Percentiles rank a stretch among this genome's conserved stretches.
Conservation (phyloP, 164 flowering plant species). For the Echeveria elegans region DNA sequence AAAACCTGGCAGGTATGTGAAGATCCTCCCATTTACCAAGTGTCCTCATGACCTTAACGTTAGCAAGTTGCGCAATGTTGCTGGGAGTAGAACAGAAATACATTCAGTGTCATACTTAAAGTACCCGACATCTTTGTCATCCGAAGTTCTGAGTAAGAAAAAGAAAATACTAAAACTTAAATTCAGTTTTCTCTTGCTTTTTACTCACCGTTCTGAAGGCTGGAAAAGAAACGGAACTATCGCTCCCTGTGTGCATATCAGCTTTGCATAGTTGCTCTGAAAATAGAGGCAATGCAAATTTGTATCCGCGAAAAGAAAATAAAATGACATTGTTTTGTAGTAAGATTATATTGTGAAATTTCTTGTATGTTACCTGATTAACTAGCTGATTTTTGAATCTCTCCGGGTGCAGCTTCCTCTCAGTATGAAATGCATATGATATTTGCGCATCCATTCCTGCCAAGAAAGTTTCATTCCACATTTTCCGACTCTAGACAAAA, state of each 20-base stretch:
- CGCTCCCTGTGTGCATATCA: conserved; percentile 42
- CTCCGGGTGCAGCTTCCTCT: conserved; percentile 84
- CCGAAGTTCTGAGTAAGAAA: neutral
- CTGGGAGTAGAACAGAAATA: conserved; percentile 18
- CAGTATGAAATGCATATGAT: conserved; percentile 95
- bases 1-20: conserved; percentile 37
- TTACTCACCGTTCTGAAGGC: conserved; percentile 25
- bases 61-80: conserved; percentile 54
- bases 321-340: neutral
- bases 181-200: neutral
- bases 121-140: neutral
- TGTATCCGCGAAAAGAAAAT: neutral
- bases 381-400: conserved; percentile 77
- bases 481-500: neutral
- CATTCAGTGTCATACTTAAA: too few species aligned
- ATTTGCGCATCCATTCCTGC: conserved; percentile 99
- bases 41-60: conserved; percentile 43
- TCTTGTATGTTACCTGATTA: conserved; percentile 57
- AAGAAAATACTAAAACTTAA: neutral
- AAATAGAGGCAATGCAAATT: neutral
- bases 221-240: conserved; percentile 31
- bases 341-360: neutral
- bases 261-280: conserved; percentile 36
- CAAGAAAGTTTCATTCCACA: neutral
- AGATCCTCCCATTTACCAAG: conserved; percentile 51